phyloP scores from a whole-genome alignment of 139 green algal genomes.

The Chlorella sp. region DNA sequence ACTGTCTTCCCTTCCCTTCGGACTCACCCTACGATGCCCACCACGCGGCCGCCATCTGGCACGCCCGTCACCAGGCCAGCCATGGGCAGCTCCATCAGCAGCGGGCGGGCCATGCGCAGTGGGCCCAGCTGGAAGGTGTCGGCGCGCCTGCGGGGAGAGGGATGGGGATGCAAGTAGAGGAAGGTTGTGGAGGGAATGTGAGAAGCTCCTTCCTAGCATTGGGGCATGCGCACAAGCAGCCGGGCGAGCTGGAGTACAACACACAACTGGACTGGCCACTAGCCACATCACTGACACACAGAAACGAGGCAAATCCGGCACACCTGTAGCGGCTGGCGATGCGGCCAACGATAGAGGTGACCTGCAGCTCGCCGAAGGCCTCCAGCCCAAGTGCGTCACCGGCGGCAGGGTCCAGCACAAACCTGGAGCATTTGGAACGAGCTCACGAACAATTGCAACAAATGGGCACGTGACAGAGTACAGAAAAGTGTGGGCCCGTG shows the following conservation, averaged over 20 bases:
- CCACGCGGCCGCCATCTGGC: slow-evolving; percentile 25
- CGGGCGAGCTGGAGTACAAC: too few relatives aligned
- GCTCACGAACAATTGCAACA: too few relatives aligned
- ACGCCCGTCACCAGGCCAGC: slow-evolving; percentile 38
- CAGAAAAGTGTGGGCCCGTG: too few relatives aligned
- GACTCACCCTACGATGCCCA: slow-evolving; percentile 50
- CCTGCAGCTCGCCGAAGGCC: slow-evolving; percentile 42
- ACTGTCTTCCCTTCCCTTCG: neutral
- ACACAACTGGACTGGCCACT: too few relatives aligned
- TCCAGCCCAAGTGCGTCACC: slow-evolving; percentile 45
- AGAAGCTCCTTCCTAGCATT: too few relatives aligned
- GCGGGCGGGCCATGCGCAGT: slow-evolving; percentile 24
- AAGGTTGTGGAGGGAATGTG: neutral
- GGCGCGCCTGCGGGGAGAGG: neutral
- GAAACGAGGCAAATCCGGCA: neutral
- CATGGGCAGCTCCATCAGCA: slow-evolving; percentile 49
- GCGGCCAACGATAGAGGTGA: slow-evolving; percentile 46
- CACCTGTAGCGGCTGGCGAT: slow-evolving; percentile 35
- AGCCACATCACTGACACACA: too few relatives aligned
- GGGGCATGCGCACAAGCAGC: too few relatives aligned
- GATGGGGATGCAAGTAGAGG: neutral
- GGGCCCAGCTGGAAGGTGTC: slow-evolving; percentile 37
- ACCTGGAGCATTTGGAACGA: too few relatives aligned
- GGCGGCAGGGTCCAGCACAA: slow-evolving; percentile 45
- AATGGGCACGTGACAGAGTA: too few relatives aligned